Percentiles rank a stretch among this genome's conserved stretches.
Conservation (phyloP, 2,329 filamentous ascomycete species). For the Pseudopyricularia cyperi region DNA sequence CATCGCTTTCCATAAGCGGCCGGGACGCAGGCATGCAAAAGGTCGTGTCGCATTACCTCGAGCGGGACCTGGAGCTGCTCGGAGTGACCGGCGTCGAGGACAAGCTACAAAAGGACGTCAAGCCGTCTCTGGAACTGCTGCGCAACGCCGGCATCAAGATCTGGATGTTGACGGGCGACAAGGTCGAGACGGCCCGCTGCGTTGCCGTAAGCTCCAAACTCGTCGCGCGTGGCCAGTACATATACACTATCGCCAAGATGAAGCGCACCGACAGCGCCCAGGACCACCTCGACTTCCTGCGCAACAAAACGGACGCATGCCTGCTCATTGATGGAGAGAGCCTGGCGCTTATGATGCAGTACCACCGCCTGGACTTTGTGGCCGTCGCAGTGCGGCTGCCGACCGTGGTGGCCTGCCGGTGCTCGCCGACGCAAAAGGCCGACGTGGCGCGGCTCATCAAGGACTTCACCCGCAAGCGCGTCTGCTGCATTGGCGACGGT, state of each 20-base stretch:
- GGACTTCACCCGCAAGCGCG: conserved; percentile 81
- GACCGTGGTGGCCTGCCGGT: conserved; percentile 89
- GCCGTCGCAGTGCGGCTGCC: conserved; percentile 76
- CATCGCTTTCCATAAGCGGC: conserved; percentile 64
- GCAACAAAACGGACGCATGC: conserved; percentile 75
- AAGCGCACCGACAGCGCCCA: conserved; percentile 72
- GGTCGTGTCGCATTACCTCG: conserved; percentile 69
- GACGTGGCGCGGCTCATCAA: conserved; percentile 87
- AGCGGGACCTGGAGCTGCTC: conserved; percentile 78
- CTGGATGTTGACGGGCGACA: conserved; percentile 99
- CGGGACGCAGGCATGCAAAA: conserved; percentile 73
- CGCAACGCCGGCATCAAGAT: conserved; percentile 98
- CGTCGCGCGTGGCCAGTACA: conserved; percentile 85
- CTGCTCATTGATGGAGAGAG: conserved; percentile 93
- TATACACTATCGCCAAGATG: conserved; percentile 82
- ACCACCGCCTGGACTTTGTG: conserved; percentile 79
- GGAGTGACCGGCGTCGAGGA: conserved; percentile 98
- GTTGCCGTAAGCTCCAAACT: conserved; percentile 92
- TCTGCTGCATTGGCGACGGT: conserved; percentile 95
- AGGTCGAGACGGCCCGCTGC: conserved; percentile 93
- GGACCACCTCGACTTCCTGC: conserved; percentile 77
- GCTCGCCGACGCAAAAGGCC: conserved; percentile 93
- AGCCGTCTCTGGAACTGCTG: conserved; percentile 84
- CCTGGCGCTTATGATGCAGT: conserved; percentile 65
- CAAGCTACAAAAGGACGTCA: conserved; percentile 90